Base-by-base conservation (phyloP, 768 basidiomycete genomes). In the Fomitopsis serialis region DNA sequence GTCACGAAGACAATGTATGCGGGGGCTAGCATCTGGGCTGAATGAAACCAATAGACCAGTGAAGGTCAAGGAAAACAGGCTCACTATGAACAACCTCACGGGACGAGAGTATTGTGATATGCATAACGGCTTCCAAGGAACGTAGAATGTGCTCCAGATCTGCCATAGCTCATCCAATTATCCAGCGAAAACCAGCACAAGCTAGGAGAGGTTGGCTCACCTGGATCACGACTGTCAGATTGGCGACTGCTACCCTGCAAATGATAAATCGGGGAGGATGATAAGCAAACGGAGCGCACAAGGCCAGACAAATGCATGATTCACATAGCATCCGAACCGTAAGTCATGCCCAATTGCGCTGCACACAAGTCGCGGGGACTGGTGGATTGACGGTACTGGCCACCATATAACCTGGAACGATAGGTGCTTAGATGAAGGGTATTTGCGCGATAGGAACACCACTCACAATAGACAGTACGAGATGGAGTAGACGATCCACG, bases 401-500 rank as follows among this genome's bases (percentile, higher is more conserved):
- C 67, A 17, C 60, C 45, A 52, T 75, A 74, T 5, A 72, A 40
- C 25, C 74, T 76, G 47, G 13, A 3, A 6, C 10, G 23, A 32
- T 55, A 43, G 44, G 50, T 35, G 29, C n/a, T 17, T 21, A 42
- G 22, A 5, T 42, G 22, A 6, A 8, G 6, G 13, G 3, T 12
- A 5, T 15, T n/a, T 23, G 4, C 35, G 19, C n/a, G 25, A 36
- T 10, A 32, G 32, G 25, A 12, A 12, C n/a, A 42, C 29, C 11
- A 67, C 82, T 67, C 56, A 82, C 83, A 74, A 61, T 19, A 84
- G 55, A 59, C 72, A 76, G 59, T 75, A 78, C 29, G 73, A 67
- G 53, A 82, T 61, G 5, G 82, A 82, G 58, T 76, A 81, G 40
- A 83, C 58, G 10, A 78, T 72, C 79, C 80, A 80, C 44, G 76